phyloP scores from a whole-genome alignment of 2,329 filamentous ascomycete species.

The Ceratocystis diversiconidia region DNA sequence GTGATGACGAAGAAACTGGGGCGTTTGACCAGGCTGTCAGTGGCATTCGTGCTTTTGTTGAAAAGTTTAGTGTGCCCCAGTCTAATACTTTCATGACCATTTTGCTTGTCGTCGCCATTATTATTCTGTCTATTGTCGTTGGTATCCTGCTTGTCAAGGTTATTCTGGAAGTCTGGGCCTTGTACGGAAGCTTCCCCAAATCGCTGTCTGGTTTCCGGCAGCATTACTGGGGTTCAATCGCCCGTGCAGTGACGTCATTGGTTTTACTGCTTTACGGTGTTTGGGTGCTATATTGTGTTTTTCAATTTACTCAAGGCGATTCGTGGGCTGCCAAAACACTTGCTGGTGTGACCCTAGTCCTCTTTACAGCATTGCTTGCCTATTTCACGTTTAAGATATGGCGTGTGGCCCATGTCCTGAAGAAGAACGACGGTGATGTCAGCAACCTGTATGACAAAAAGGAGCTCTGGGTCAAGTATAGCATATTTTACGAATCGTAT shows the following conservation, averaged over 20 bases:
- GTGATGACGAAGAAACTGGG: constrained; percentile 21
- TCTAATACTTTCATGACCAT: constrained; percentile 95
- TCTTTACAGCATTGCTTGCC: constrained; percentile 68
- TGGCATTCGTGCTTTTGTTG: constrained; percentile 70
- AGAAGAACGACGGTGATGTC: constrained; percentile 58
- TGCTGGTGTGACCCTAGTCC: constrained; percentile 61
- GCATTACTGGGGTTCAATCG: constrained; percentile 90
- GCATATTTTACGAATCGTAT: constrained; percentile 92
- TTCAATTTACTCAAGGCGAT: constrained; percentile 85
- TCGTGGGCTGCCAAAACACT: constrained; percentile 84
- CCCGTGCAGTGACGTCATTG: constrained; percentile 75
- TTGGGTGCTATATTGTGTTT: constrained; percentile 92
- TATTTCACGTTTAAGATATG: constrained; percentile 82
- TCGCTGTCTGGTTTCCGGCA: constrained; percentile 72
- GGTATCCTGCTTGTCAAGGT: constrained; percentile 83
- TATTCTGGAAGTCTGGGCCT: constrained; percentile 75
- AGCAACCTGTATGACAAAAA: constrained; percentile 73
- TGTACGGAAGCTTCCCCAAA: constrained; percentile 78
- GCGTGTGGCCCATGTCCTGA: constrained; percentile 57
- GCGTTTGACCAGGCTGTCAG: constrained; percentile 41
- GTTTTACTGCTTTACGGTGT: constrained; percentile 86
- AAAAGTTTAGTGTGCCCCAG: constrained; percentile 70
- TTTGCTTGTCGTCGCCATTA: constrained; percentile 72
- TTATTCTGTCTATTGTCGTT: constrained; percentile 70
- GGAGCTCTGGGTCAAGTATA: constrained; percentile 86